These are phyloP conservation scores for Huntiella abstrusa DNA, from an alignment of 2,329 filamentous ascomycete species.

Conservation along the genomic window DNA sequence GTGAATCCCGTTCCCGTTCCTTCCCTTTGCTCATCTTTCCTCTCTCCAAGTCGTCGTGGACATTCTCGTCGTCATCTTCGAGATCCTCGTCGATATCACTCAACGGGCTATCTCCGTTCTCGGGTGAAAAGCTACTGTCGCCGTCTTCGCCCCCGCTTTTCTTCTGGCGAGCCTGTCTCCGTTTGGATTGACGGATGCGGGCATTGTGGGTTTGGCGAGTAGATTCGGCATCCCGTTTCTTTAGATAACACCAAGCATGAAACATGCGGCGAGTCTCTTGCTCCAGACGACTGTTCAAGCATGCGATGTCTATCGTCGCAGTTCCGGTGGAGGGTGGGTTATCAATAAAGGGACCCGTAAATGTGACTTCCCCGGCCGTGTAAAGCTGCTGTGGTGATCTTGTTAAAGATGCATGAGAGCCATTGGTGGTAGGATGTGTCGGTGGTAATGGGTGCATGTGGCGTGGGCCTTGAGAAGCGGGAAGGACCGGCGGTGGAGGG, in stretches of 20 bases:
- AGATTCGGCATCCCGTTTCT: slow-evolving; percentile 3
- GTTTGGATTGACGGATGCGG: no score
- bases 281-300: slow-evolving; percentile 3
- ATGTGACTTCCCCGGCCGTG: neutral
- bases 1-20: no score
- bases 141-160: no score
- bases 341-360: no score
- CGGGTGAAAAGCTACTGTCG: no score
- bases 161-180: no score
- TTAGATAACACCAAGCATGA: slow-evolving; percentile 8
- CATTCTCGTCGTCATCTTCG: no score
- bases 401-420: neutral
- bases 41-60: no score
- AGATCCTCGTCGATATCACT: no score
- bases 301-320: slow-evolving; percentile 1
- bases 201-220: slow-evolving; percentile 2
- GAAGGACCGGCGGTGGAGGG: neutral
- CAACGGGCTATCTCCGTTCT: no score
- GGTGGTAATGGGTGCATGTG: neutral
- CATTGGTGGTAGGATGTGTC: no score
- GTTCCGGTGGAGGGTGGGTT: neutral
- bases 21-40: no score
- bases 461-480: neutral
- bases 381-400: neutral
- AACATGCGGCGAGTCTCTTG: slow-evolving; percentile 5